Evolutionary conservation across 1,284 basidiomycete species (phyloP), one percentile per base, ranked within the genome.

Genomic region (Schizopora paradoxa): DNA sequence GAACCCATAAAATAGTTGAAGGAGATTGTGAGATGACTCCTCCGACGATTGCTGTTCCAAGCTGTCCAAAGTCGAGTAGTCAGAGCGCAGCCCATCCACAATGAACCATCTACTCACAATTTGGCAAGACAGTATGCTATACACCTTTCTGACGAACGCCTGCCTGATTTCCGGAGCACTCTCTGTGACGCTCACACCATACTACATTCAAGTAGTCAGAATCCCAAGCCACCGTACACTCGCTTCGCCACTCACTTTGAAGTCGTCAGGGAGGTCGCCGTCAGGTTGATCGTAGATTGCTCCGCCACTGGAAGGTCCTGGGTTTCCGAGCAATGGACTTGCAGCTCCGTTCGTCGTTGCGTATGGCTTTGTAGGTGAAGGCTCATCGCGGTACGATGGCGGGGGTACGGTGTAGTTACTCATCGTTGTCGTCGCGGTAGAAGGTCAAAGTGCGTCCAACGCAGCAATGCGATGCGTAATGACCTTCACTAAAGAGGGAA

Each of bases 111-210:
- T 5, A 57, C 72, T 57, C 66, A 86, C 82, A 54, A 88, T 84
- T 61, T 88, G 85, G 48, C 69, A 77, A 88, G 85, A 77, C 11
- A 90, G 72, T 56, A 90, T 89, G 25, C 76, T 77, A 63, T 89
- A 90, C 21, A 89, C 81, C 68, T 90, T 90, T 61, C 86, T 74
- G 45, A 90, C 68, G 61, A 89, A 90, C 5, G 82, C 85, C 52
- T 74, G 73, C 47, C 82, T 72, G 57, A 90, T 82, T 57, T 86
- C 81, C 4, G 69, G 63, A 6, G 82, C 74, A 51, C 82, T 84
- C 49, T 89, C 86, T 1, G 79, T 75, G 6, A 90, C 86, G 1
- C 77, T 78, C 0, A 82, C 79, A 2, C 86, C 86, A 58, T 90
- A 90, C 86, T 88, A 45, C 34, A 1, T n/a, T 22, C 38, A 25